Percentiles rank a stretch among this genome's conserved stretches.
Evolutionary conservation across 768 basidiomycete genomes (phyloP).

Genomic region (Boletus rubroflammeus): DNA sequence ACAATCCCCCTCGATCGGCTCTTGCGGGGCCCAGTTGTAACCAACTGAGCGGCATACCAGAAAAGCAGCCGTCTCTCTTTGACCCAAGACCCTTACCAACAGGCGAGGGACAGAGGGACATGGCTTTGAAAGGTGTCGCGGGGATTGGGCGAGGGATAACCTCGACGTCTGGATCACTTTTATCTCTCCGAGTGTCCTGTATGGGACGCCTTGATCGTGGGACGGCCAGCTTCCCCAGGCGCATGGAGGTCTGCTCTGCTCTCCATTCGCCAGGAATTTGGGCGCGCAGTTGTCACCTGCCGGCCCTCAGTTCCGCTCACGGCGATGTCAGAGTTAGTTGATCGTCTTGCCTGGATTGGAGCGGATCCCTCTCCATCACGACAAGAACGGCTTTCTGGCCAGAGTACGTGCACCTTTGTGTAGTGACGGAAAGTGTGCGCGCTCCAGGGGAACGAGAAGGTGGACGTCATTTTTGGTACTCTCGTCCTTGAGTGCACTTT

Average conservation of each 20-base stretch:
- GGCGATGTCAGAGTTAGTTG: neutral
- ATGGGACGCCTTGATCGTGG: constrained; percentile 14
- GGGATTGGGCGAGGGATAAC: constrained; percentile 43
- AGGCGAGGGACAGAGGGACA: constrained; percentile 17
- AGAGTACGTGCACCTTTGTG: neutral
- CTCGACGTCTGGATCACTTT: neutral
- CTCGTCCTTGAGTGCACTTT: constrained; percentile 30
- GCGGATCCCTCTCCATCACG: neutral
- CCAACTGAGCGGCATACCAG: constrained; percentile 63
- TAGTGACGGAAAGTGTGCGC: neutral
- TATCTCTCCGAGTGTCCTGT: constrained; percentile 16
- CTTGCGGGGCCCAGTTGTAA: constrained; percentile 61
- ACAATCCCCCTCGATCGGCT: constrained; percentile 57
- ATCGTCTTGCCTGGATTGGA: accelerated
- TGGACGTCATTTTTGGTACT: neutral
- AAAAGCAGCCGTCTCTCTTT: constrained; percentile 40
- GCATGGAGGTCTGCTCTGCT: accelerated
- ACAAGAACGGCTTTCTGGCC: neutral
- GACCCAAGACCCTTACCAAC: constrained; percentile 41
- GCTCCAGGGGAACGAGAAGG: constrained; percentile 22
- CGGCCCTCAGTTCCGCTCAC: too few species aligned
- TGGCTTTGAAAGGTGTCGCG: constrained; percentile 53
- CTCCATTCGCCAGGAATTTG: neutral
- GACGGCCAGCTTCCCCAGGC: neutral
- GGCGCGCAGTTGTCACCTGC: neutral